These are phyloP conservation scores for Penicillium griseofulvum DNA, from an alignment of 2,329 filamentous ascomycete genomes.

Conservation along the genomic window DNA sequence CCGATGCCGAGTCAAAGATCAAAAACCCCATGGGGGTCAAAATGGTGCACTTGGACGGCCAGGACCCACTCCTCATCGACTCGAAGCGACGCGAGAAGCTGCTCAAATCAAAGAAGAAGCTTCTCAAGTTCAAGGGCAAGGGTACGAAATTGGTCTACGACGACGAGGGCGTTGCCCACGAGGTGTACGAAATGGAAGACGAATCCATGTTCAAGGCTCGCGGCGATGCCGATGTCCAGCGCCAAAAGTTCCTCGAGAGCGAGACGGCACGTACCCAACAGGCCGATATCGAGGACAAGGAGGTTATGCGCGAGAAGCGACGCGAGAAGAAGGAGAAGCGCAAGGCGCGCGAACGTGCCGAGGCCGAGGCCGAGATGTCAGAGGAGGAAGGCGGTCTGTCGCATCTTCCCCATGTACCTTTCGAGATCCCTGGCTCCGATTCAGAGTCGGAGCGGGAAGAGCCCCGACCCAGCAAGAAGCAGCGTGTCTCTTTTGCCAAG, in stretches of 20 bases:
- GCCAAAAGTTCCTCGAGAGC: slow-evolving; percentile 71
- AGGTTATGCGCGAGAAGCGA: slow-evolving; percentile 70
- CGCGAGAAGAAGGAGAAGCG: slow-evolving; percentile 50
- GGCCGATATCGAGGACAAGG: slow-evolving; percentile 81
- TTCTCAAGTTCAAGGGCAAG: slow-evolving; percentile 84
- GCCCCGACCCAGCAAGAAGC: slow-evolving; percentile 39
- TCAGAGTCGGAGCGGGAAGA: slow-evolving; percentile 24
- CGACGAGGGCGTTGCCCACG: slow-evolving; percentile 81
- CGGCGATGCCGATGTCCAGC: slow-evolving; percentile 73
- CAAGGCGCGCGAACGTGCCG: slow-evolving; percentile 40
- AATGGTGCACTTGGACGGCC: slow-evolving; percentile 55
- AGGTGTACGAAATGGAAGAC: slow-evolving; percentile 82
- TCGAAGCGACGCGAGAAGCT: slow-evolving; percentile 94
- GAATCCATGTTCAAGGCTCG: slow-evolving; percentile 75
- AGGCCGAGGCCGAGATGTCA: slow-evolving; percentile 31
- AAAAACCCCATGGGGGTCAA: slow-evolving; percentile 42
- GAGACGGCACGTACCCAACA: slow-evolving; percentile 69
- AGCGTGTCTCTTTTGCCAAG: slow-evolving; percentile 40
- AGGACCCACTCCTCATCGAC: slow-evolving; percentile 76
- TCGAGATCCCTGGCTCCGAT: slow-evolving; percentile 20
- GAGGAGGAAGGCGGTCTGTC: slow-evolving; percentile 25
- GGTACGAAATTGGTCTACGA: slow-evolving; percentile 86
- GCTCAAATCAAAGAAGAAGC: slow-evolving; percentile 91
- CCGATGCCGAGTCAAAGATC: slow-evolving; percentile 29
- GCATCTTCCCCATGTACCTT: slow-evolving; percentile 21